Evolutionary conservation across 352 stramenopile genomes (phyloP).

Genomic region (Phytophthora crassamura): DNA sequence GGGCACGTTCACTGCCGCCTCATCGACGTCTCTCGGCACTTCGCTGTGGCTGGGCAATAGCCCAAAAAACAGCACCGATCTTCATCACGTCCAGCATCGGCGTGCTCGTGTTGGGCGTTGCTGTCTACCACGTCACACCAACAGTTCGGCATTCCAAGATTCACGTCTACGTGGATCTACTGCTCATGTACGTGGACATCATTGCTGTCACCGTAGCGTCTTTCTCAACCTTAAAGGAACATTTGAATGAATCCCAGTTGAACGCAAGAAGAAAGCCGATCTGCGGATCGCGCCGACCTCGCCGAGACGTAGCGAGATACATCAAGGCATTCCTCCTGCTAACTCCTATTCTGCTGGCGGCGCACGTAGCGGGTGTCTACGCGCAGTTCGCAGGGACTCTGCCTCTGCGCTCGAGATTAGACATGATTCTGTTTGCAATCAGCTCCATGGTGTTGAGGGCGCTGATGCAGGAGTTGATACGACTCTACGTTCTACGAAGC

Average conservation of each 20-base stretch:
- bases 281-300: too few species aligned
- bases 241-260: neutral
- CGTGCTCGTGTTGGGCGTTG: neutral
- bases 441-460: too few species aligned
- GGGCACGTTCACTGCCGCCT: neutral
- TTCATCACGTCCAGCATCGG: neutral
- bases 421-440: too few species aligned
- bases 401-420: too few species aligned
- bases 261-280: neutral
- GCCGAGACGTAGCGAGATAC: too few species aligned
- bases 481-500: neutral
- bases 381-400: too few species aligned
- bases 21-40: neutral
- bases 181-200: constrained; percentile 4
- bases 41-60: neutral
- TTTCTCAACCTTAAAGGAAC: constrained; percentile 5
- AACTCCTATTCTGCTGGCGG: too few species aligned
- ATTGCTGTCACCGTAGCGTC: neutral
- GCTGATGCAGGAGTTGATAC: too few species aligned
- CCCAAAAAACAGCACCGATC: neutral
- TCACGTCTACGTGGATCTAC: neutral
- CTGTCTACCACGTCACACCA: neutral
- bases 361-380: too few species aligned
- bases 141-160: neutral
- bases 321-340: too few species aligned